Conservation (phyloP, 371 early-diverging fungal genomes). For the Rhizopus microsporus region DNA sequence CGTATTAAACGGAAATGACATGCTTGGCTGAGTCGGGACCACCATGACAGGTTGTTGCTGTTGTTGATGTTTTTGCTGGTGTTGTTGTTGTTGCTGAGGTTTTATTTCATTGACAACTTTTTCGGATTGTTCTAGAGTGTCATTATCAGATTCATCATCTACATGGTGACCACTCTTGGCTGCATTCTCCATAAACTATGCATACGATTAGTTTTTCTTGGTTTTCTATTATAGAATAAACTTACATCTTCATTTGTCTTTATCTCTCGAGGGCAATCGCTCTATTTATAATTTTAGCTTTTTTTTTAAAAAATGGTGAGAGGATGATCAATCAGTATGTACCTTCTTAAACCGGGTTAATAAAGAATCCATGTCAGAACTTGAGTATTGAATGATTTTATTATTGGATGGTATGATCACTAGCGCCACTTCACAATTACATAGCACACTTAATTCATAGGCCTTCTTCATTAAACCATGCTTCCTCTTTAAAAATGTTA, state of each 20-base stretch:
- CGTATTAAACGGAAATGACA: conserved; percentile 13
- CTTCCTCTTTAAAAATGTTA: conserved; percentile 96
- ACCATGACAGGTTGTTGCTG: conserved; percentile 12
- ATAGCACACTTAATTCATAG: conserved; percentile 95
- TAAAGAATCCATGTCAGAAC: conserved; percentile 88
- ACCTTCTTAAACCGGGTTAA: conserved; percentile 87
- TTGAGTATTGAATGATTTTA: conserved; percentile 91
- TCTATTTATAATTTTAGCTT: conserved; percentile 26
- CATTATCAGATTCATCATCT: conserved; percentile 12
- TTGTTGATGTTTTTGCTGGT: background rate
- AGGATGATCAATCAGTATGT: conserved; percentile 8
- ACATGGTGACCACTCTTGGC: conserved; percentile 3
- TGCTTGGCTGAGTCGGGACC: conserved; percentile 22
- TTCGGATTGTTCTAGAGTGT: conserved; percentile 6
- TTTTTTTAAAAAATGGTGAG: background rate
- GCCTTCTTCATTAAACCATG: conserved; percentile 99
- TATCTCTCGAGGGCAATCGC: conserved; percentile 63
- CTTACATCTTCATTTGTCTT: conserved; percentile 62
- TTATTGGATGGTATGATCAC: conserved; percentile 87
- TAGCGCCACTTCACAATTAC: conserved; percentile 95
- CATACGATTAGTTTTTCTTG: background rate
- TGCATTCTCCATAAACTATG: conserved; percentile 14
- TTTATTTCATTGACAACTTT: background rate
- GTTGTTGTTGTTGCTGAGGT: conserved; percentile 5
- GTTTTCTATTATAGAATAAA: background rate